Conservation (phyloP, 805 yeast genomes). For the Zygoascus biomembranicola region DNA sequence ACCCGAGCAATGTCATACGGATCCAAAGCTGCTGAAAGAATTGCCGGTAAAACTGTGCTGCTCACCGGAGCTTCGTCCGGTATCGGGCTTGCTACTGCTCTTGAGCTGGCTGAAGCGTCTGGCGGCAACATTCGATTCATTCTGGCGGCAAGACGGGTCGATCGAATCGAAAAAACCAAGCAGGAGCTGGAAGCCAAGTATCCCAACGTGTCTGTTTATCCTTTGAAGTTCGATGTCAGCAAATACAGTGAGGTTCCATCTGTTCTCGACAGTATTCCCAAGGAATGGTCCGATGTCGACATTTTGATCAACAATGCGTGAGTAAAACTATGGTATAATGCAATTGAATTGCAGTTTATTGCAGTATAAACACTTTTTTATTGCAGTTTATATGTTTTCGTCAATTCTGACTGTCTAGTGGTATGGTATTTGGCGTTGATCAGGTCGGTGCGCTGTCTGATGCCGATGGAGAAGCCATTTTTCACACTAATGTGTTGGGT, state of each 20-base stretch:
- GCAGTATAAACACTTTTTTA: no score
- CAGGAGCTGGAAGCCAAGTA: conserved; percentile 39
- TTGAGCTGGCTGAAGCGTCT: conserved; percentile 72
- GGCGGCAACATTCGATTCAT: conserved; percentile 63
- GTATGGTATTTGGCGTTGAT: conserved; percentile 68
- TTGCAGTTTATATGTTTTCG: not conserved
- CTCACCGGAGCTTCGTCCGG: conserved; percentile 98
- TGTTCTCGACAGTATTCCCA: conserved; percentile 46
- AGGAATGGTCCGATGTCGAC: conserved; percentile 49
- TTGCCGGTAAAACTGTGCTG: conserved; percentile 68
- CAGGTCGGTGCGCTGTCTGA: conserved; percentile 58
- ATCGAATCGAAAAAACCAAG: conserved; percentile 45
- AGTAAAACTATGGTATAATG: no score
- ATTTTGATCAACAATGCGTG: conserved; percentile 56
- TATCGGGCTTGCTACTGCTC: conserved; percentile 88
- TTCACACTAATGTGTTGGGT: conserved; percentile 82
- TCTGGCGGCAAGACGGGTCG: conserved; percentile 71
- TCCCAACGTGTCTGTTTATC: conserved; percentile 39
- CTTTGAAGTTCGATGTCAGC: conserved; percentile 50
- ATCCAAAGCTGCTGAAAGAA: conserved; percentile 65
- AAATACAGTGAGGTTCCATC: conserved; percentile 41
- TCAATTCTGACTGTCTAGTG: conserved; percentile 18
- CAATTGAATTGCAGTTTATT: no score
- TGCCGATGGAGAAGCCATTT: conserved; percentile 66
- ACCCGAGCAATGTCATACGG: conserved; percentile 39